A percentile compares a stretch with the other conserved stretches of the same genome.
phyloP scores from a whole-genome alignment of 306 rosid genomes.

The Mimosa pudica region DNA sequence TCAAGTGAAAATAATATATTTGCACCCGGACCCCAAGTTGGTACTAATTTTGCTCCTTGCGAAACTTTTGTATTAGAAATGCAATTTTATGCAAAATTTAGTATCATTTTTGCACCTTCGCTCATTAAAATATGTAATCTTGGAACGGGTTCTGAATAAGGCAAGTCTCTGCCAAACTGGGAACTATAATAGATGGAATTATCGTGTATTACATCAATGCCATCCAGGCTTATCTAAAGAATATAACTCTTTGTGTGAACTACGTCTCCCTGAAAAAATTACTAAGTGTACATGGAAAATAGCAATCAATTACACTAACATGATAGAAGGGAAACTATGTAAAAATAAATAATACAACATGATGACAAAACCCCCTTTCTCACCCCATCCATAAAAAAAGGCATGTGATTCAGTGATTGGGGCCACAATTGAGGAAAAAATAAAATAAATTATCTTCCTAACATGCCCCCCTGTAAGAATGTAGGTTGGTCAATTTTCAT shows the following conservation, averaged over 20 bases:
- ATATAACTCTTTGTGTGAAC: slow-evolving; percentile 24
- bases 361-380: slow-evolving; percentile 15
- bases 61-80: no score
- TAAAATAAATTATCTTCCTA: neutral
- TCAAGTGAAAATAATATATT: no score
- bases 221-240: slow-evolving; percentile 31
- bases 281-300: slow-evolving; percentile 13
- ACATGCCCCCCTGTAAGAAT: slow-evolving; percentile 11
- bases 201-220: slow-evolving; percentile 33
- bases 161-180: neutral
- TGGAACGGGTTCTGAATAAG: neutral
- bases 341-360: neutral
- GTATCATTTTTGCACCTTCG: no score
- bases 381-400: slow-evolving; percentile 19
- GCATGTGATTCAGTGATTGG: neutral
- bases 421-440: neutral
- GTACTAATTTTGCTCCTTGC: no score
- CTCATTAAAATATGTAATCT: neutral
- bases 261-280: slow-evolving; percentile 18
- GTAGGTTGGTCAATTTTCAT: neutral
- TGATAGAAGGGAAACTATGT: slow-evolving; percentile 26
- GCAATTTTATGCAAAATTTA: no score
- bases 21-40: no score
- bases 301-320: slow-evolving; percentile 26
- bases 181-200: neutral